Evolutionary conservation across 2,329 filamentous ascomycete species (phyloP).

Genomic region (Aspergillus ustus): DNA sequence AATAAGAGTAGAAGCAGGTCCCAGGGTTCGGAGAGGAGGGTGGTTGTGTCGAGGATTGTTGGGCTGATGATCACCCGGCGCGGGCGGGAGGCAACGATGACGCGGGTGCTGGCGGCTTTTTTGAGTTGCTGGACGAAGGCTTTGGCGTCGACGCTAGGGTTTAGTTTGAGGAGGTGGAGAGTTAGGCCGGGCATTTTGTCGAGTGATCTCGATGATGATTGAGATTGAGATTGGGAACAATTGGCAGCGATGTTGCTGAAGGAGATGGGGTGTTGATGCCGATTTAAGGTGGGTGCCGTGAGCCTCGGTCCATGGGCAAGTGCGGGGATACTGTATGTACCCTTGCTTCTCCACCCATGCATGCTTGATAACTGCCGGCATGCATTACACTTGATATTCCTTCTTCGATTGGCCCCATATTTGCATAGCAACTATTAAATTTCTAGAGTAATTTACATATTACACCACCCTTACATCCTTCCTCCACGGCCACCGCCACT

Average conservation of each 20-base stretch:
- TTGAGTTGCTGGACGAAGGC: conserved; percentile 3
- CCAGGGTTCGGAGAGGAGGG: conserved; percentile 37
- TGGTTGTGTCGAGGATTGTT: conserved; percentile 33
- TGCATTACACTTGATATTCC: neutral
- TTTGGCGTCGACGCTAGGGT: neutral
- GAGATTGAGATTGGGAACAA: neutral
- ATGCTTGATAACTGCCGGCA: neutral
- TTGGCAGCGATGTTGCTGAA: neutral
- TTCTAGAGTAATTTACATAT: neutral
- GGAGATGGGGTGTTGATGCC: neutral
- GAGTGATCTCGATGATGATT: neutral
- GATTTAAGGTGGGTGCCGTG: neutral
- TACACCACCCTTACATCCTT: neutral
- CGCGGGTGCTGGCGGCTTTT: conserved; percentile 8
- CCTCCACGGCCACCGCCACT: neutral
- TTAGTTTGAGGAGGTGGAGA: conserved; percentile 11
- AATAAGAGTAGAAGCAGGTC: conserved; percentile 43
- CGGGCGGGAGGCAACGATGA: conserved; percentile 43
- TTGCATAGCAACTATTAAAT: neutral
- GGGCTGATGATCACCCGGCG: conserved; percentile 43
- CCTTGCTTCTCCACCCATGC: neutral
- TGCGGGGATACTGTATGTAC: neutral
- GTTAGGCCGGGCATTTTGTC: conserved; percentile 5
- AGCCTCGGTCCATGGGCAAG: neutral
- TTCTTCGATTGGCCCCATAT: neutral